A percentile compares a stretch with the other conserved stretches of the same genome.
These are phyloP conservation scores for Penicillium longicatenatum DNA, from an alignment of 495 filamentous ascomycete genomes.

Conservation along the genomic window DNA sequence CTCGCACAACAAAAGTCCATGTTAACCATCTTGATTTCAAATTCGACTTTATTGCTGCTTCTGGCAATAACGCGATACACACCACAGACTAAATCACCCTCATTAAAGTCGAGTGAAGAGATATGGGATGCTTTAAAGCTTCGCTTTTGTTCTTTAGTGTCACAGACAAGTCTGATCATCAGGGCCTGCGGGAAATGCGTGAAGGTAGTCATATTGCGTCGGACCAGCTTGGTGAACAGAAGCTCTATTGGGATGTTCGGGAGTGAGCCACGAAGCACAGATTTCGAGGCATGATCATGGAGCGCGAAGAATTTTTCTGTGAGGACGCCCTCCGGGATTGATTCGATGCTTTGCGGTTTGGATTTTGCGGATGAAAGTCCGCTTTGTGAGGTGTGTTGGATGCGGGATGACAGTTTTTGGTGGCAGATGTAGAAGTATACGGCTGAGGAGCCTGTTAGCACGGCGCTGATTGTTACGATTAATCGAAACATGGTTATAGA, in stretches of 20 bases:
- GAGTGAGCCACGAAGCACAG: constrained; percentile 24
- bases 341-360: constrained; percentile 21
- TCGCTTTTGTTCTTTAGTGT: constrained; percentile 12
- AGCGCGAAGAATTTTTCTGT: constrained; percentile 24
- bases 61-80: constrained; percentile 33
- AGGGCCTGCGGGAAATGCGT: constrained; percentile 33
- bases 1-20: constrained; percentile 29
- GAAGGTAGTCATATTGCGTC: constrained; percentile 40
- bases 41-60: constrained; percentile 32
- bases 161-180: constrained; percentile 22
- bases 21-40: constrained; percentile 26
- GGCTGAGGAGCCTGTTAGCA: constrained; percentile 25
- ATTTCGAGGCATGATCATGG: constrained; percentile 29
- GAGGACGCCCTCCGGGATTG: constrained; percentile 25
- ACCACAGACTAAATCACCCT: constrained; percentile 39
- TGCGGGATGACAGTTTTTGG: constrained; percentile 21
- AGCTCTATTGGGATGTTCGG: constrained; percentile 15
- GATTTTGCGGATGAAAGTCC: constrained; percentile 15
- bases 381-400: constrained; percentile 25
- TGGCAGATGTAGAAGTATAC: constrained; percentile 31
- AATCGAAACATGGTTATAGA: constrained; percentile 17
- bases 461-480: constrained; percentile 19
- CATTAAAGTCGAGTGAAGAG: constrained; percentile 26
- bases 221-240: constrained; percentile 33
- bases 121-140: constrained; percentile 34